Percentiles rank a stretch among this genome's conserved stretches.
phyloP scores from a whole-genome alignment of 495 filamentous ascomycete genomes.

The Xylaria acuta region DNA sequence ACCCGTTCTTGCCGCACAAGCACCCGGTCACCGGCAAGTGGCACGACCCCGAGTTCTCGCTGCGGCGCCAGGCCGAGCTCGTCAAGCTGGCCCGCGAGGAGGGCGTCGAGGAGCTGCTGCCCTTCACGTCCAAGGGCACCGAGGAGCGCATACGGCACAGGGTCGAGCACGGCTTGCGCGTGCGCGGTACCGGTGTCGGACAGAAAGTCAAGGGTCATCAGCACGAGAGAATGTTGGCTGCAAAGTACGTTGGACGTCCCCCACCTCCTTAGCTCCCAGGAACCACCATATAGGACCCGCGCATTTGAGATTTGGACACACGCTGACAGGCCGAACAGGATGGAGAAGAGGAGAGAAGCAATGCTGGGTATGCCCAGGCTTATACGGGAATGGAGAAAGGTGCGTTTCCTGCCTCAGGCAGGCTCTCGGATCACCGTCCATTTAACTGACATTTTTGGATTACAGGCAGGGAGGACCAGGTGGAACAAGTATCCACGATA shows the following conservation, averaged over 20 bases:
- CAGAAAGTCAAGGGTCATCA: conserved; percentile 92
- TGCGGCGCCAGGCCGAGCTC: conserved; percentile 88
- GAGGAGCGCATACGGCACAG: conserved; percentile 68
- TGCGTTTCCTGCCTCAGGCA: conserved; percentile 49
- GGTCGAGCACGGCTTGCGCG: conserved; percentile 73
- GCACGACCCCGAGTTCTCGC: conserved; percentile 79
- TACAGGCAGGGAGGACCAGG: conserved; percentile 79
- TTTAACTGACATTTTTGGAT: conserved; percentile 1
- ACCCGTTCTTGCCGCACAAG: conserved; percentile 78
- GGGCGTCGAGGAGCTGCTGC: conserved; percentile 84
- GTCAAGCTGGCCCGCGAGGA: conserved; percentile 83
- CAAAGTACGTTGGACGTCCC: conserved; percentile 62
- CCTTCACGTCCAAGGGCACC: conserved; percentile 76
- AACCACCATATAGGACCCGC: no score
- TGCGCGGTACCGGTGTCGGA: conserved; percentile 92
- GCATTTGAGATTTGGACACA: conserved; percentile 8
- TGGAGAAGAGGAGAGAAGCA: conserved; percentile 87
- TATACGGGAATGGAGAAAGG: conserved; percentile 92
- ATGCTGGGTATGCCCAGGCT: conserved; percentile 94
- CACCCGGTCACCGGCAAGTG: conserved; percentile 76
- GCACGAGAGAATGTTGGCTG: conserved; percentile 87
- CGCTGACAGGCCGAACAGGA: conserved; percentile 51
- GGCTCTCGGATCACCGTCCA: conserved; percentile 26
- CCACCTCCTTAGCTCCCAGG: neutral
- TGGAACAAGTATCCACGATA: conserved; percentile 92